phyloP scores from a whole-genome alignment of 768 basidiomycete species.

The Agaricus sinodeliciosus region DNA sequence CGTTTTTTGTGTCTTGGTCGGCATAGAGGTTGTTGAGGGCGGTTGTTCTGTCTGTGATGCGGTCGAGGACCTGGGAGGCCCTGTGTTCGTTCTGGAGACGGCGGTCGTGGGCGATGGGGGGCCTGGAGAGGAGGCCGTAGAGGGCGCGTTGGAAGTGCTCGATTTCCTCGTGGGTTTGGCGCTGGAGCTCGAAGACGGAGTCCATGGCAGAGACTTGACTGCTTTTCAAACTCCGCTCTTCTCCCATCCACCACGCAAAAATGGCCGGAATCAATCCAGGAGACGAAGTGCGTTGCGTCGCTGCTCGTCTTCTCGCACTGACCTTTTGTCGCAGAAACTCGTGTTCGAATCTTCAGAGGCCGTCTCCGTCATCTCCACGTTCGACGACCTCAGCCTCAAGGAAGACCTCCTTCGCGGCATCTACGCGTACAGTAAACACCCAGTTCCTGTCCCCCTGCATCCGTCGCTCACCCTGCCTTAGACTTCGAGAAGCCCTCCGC shows the following conservation, averaged over 20 bases:
- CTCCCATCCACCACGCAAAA: constrained; percentile 37
- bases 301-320: background rate
- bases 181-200: constrained; percentile 88
- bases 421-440: constrained; percentile 86
- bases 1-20: constrained; percentile 65
- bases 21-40: constrained; percentile 69
- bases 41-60: constrained; percentile 63
- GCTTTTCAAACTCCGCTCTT: constrained; percentile 54
- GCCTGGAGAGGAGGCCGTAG: constrained; percentile 74
- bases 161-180: constrained; percentile 92
- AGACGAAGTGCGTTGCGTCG: constrained; percentile 61
- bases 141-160: constrained; percentile 88
- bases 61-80: constrained; percentile 82
- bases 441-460: background rate
- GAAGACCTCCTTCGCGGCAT: constrained; percentile 94
- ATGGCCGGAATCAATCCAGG: constrained; percentile 82
- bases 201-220: constrained; percentile 53
- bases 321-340: constrained; percentile 55
- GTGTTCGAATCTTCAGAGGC: constrained; percentile 94
- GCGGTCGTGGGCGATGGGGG: constrained; percentile 52
- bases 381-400: constrained; percentile 88
- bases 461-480: constrained; percentile 12
- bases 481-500: constrained; percentile 98
- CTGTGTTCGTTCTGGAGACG: constrained; percentile 79
- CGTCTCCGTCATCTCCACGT: constrained; percentile 82